A percentile compares a stretch with the other conserved stretches of the same genome.
These are phyloP conservation scores for Kluyveromyces lactis DNA, from an alignment of 805 yeast genomes.

Conservation along the genomic window DNA sequence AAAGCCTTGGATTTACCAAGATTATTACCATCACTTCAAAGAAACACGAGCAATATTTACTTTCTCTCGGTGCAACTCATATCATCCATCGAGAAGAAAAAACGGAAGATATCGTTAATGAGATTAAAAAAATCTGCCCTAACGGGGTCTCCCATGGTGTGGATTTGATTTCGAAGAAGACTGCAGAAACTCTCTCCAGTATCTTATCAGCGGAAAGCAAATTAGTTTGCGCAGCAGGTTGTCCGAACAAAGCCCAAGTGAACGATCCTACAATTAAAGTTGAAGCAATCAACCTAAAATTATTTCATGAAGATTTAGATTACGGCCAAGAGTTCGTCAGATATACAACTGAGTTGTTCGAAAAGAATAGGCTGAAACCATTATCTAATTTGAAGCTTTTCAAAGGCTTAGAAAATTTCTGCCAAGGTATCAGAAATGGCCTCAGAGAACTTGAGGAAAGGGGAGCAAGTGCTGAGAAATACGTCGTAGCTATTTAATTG, in stretches of 20 bases:
- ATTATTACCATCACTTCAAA: constrained; percentile 39
- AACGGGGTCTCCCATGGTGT: constrained; percentile 32
- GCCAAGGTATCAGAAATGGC: constrained; percentile 29
- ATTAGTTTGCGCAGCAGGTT: constrained; percentile 36
- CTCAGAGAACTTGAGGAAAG: constrained; percentile 31
- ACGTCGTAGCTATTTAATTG: constrained; percentile 20
- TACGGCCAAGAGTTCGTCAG: constrained; percentile 32
- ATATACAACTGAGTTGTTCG: constrained; percentile 28
- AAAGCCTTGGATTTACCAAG: constrained; percentile 29
- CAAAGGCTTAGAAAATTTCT: constrained; percentile 26
- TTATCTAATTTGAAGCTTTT: constrained; percentile 29
- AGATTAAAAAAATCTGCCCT: constrained; percentile 17
- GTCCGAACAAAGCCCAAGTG: constrained; percentile 14
- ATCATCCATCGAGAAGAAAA: constrained; percentile 31
- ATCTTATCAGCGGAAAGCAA: constrained; percentile 10
- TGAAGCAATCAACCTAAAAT: constrained; percentile 32
- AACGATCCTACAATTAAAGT: constrained; percentile 19
- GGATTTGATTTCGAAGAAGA: constrained; percentile 37
- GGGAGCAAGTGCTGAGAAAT: constrained; percentile 39
- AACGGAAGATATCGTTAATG: constrained; percentile 15
- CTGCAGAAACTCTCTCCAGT: constrained; percentile 28
- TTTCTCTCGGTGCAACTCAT: constrained; percentile 36
- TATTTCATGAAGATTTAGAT: constrained; percentile 36
- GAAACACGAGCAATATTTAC: constrained; percentile 31
- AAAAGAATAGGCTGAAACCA: constrained; percentile 25